phyloP scores from a whole-genome alignment of 2,329 filamentous ascomycete genomes.

The Zymoseptoria passerinii region DNA sequence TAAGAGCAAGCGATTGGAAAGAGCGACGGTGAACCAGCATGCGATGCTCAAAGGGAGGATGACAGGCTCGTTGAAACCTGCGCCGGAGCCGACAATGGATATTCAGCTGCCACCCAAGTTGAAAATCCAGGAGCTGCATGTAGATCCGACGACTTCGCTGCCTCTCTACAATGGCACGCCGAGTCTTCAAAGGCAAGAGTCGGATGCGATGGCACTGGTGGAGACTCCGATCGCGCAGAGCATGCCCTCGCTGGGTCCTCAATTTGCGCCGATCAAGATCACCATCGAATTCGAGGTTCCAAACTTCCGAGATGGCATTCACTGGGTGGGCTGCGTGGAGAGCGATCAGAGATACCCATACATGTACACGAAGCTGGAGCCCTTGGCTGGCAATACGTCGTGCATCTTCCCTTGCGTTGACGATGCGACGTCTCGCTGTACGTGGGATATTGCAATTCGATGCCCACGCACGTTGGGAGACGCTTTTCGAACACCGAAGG shows the following conservation, averaged over 20 bases:
- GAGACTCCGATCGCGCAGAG: constrained; percentile 23
- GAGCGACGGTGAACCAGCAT: constrained; percentile 61
- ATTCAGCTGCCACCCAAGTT: constrained; percentile 53
- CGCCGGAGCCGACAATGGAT: constrained; percentile 49
- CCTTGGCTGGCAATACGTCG: constrained; percentile 69
- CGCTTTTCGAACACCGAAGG: constrained; percentile 41
- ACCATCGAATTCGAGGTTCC: constrained; percentile 70
- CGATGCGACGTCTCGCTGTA: constrained; percentile 68
- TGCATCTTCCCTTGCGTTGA: constrained; percentile 93
- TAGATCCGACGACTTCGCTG: constrained; percentile 26
- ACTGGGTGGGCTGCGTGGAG: constrained; percentile 79
- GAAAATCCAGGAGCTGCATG: constrained; percentile 53
- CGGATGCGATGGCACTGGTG: constrained; percentile 26
- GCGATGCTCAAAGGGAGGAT: constrained; percentile 65
- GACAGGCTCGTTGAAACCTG: constrained; percentile 47
- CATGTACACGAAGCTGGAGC: constrained; percentile 76
- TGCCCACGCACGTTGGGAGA: constrained; percentile 82
- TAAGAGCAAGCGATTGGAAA: constrained; percentile 53
- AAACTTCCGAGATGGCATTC: constrained; percentile 73
- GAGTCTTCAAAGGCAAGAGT: constrained; percentile 24
- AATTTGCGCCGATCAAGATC: constrained; percentile 54
- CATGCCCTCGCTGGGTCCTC: constrained; percentile 23
- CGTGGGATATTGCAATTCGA: constrained; percentile 82
- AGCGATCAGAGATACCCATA: constrained; percentile 80
- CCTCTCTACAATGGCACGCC: constrained; percentile 38